Conservation (phyloP, 345 rosid genomes). For the Murraya paniculata region DNA sequence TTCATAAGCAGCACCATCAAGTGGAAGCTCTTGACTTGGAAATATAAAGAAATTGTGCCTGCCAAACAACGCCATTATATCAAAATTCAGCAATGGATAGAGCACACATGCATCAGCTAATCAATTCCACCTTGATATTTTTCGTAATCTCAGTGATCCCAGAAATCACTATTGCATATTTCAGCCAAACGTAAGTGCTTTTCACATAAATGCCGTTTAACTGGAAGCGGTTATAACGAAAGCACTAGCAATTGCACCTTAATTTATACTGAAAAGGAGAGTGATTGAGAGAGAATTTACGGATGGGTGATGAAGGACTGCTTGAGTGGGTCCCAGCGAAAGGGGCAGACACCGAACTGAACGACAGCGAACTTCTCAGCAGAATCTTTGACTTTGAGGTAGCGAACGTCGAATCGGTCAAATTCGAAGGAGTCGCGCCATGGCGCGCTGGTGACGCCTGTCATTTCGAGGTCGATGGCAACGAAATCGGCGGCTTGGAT, state of each 20-base stretch:
- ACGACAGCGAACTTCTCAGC: constrained; percentile 93
- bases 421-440: constrained; percentile 88
- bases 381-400: constrained; percentile 91
- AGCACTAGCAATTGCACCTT: not conserved
- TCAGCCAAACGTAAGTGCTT: not conserved
- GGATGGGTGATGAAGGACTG: constrained; percentile 73
- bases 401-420: constrained; percentile 72
- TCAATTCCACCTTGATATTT: not conserved
- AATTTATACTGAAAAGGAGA: not conserved
- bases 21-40: constrained; percentile 61
- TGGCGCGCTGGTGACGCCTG: constrained; percentile 79
- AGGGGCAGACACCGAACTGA: constrained; percentile 95
- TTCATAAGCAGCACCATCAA: constrained; percentile 51
- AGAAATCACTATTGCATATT: not conserved
- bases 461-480: constrained; percentile 95
- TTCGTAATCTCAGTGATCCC: not conserved
- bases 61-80: constrained; percentile 5
- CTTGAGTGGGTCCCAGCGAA: constrained; percentile 75
- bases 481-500: constrained; percentile 82
- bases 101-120: not conserved
- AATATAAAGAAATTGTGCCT: constrained; percentile 89
- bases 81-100: constrained; percentile 9
- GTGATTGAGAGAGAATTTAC: constrained; percentile 14
- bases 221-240: not conserved
- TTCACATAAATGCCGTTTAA: too few relatives aligned